Evolutionary conservation across 2,329 filamentous ascomycete species (phyloP).

Genomic region (Pseudogymnoascus verrucosus): DNA sequence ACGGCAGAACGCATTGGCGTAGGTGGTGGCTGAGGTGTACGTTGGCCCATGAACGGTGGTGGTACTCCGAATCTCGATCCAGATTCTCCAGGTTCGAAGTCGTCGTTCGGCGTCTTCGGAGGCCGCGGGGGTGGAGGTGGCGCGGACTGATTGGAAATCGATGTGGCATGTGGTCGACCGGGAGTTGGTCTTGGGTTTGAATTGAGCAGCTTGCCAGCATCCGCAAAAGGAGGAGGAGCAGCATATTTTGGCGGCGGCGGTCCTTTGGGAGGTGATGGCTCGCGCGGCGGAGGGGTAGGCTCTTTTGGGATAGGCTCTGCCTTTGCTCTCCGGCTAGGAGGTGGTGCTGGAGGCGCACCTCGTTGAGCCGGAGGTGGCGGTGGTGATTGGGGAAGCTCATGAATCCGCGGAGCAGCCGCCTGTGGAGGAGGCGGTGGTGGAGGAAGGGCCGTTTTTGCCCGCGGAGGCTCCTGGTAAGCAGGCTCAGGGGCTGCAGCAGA

Average conservation of each 20-base stretch:
- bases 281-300: conserved; percentile 53
- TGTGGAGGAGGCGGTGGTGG: conserved; percentile 54
- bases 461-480: conserved; percentile 35
- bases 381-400: conserved; percentile 24
- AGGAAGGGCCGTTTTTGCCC: conserved; percentile 38
- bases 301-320: conserved; percentile 37
- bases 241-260: conserved; percentile 63
- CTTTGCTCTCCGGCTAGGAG: conserved; percentile 52
- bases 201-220: conserved; percentile 75
- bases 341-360: conserved; percentile 43
- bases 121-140: conserved; percentile 62
- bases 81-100: conserved; percentile 42
- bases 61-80: conserved; percentile 64
- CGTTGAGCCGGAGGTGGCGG: conserved; percentile 20
- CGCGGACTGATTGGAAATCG: conserved; percentile 42
- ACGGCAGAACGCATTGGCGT: conserved; percentile 63
- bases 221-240: conserved; percentile 79
- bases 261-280: conserved; percentile 56
- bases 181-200: conserved; percentile 30
- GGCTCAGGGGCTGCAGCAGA: conserved; percentile 29
- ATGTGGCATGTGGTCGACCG: conserved; percentile 39
- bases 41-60: conserved; percentile 65
- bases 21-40: conserved; percentile 60
- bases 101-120: conserved; percentile 63
- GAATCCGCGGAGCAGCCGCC: conserved; percentile 28